phyloP scores from a whole-genome alignment of 1,139 yeast species.

The Kodamaea derodonti region DNA sequence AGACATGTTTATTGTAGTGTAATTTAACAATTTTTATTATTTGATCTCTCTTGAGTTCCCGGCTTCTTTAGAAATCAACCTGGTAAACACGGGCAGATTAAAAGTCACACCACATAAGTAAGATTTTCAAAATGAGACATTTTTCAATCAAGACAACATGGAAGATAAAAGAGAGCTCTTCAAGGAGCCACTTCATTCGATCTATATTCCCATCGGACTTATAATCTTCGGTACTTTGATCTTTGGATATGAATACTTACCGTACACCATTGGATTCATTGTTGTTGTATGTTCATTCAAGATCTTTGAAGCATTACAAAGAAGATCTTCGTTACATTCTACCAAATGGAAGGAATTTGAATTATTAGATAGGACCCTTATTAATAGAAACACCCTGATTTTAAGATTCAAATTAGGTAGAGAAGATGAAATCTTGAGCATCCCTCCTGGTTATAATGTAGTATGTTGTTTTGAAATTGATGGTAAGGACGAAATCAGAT shows the following conservation, averaged over 20 bases:
- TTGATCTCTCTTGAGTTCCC: no score
- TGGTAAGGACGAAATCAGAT: constrained; percentile 61
- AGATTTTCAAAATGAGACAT: no score
- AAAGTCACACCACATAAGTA: no score
- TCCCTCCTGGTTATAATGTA: constrained; percentile 73
- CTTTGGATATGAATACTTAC: constrained; percentile 48
- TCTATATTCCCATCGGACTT: constrained; percentile 62
- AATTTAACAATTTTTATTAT: no score
- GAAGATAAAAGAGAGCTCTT: constrained; percentile 48
- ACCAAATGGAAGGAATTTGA: constrained; percentile 64
- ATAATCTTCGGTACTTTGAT: constrained; percentile 60
- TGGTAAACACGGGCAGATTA: no score
- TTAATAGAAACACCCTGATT: constrained; percentile 66
- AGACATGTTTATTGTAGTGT: no score
- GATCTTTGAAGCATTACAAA: constrained; percentile 45
- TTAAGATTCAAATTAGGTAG: constrained; percentile 64
- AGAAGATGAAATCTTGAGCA: constrained; percentile 56
- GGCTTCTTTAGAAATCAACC: no score
- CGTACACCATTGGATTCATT: constrained; percentile 47
- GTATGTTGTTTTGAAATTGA: constrained; percentile 56
- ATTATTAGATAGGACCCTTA: constrained; percentile 64
- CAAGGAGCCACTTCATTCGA: constrained; percentile 67
- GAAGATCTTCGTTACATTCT: constrained; percentile 44
- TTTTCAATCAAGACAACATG: no score
- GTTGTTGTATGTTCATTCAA: constrained; percentile 45